Percentiles rank a stretch among this genome's conserved stretches.
These are phyloP conservation scores for Yarrowia divulgata DNA, from an alignment of 805 yeast species.

Conservation along the genomic window DNA sequence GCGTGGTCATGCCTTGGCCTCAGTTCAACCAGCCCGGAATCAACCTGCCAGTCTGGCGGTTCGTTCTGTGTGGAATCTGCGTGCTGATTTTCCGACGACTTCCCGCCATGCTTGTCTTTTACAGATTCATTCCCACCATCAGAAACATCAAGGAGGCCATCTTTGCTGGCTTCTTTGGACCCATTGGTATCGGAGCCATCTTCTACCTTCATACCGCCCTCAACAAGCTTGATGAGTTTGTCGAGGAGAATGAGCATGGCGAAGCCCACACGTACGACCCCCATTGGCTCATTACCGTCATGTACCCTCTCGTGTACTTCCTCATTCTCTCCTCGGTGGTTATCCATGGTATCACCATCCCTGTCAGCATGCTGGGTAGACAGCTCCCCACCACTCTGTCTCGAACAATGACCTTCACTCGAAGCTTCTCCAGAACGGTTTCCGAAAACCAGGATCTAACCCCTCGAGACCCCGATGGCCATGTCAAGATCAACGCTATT, in stretches of 20 bases:
- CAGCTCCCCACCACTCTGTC: constrained; percentile 27
- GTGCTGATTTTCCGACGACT: constrained; percentile 50
- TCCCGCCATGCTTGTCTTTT: constrained; percentile 54
- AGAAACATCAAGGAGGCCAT: constrained; percentile 71
- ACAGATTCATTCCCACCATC: constrained; percentile 67
- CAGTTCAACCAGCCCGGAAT: constrained; percentile 55
- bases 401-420: not conserved
- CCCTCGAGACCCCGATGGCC: constrained; percentile 27
- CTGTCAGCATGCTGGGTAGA: constrained; percentile 38
- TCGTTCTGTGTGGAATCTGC: constrained; percentile 49
- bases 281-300: constrained; percentile 56
- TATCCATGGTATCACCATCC: constrained; percentile 65
- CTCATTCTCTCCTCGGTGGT: constrained; percentile 72
- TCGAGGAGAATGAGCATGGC: constrained; percentile 28
- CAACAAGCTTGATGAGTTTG: constrained; percentile 50
- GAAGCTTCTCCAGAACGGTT: constrained; percentile 5
- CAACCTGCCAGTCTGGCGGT: constrained; percentile 49
- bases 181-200: constrained; percentile 76
- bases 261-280: constrained; percentile 38
- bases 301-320: constrained; percentile 76
- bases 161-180: constrained; percentile 79
- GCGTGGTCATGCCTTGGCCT: constrained; percentile 75
- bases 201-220: constrained; percentile 59
- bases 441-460: constrained; percentile 8
- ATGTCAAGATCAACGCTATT: constrained; percentile 17